A percentile compares a stretch with the other conserved stretches of the same genome.
These are phyloP conservation scores for Lachnellula suecica DNA, from an alignment of 2,329 filamentous ascomycete genomes.

Conservation along the genomic window DNA sequence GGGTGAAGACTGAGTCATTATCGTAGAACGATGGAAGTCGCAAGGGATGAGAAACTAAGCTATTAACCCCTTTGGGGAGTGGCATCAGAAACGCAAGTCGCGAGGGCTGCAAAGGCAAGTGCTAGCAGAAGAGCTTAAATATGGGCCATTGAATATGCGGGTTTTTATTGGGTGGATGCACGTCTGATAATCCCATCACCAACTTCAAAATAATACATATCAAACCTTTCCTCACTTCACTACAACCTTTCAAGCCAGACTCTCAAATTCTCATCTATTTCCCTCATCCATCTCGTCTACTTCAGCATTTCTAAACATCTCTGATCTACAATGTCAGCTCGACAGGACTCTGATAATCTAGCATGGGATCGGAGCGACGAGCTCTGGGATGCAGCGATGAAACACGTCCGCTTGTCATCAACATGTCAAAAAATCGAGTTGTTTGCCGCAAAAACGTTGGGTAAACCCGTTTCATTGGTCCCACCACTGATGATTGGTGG, in stretches of 20 bases:
- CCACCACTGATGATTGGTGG: constrained; percentile 1
- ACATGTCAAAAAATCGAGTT: background rate
- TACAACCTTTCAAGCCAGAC: background rate
- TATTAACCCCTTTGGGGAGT: too few species aligned
- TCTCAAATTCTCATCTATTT: background rate
- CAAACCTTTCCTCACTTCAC: background rate
- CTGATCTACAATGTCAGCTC: constrained; percentile 24
- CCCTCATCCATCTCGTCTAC: background rate
- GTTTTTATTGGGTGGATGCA: too few species aligned
- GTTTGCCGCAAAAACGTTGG: background rate
- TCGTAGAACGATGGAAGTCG: too few species aligned
- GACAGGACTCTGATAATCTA: constrained; percentile 32
- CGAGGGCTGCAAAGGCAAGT: too few species aligned
- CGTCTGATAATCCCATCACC: too few species aligned
- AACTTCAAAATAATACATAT: too few species aligned
- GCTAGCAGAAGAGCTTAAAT: too few species aligned
- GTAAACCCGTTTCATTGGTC: background rate
- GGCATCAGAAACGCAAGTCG: too few species aligned
- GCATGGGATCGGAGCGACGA: constrained; percentile 33
- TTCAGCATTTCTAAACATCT: background rate
- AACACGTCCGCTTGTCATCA: constrained; percentile 15
- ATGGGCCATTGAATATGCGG: too few species aligned
- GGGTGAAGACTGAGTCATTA: too few species aligned
- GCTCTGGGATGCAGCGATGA: constrained; percentile 25
- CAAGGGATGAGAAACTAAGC: too few species aligned